Percentiles rank a stretch among this genome's conserved stretches.
These are phyloP conservation scores for Isochrysis galbana DNA, from an alignment of 78 protist genomes.

Conservation along the genomic window DNA sequence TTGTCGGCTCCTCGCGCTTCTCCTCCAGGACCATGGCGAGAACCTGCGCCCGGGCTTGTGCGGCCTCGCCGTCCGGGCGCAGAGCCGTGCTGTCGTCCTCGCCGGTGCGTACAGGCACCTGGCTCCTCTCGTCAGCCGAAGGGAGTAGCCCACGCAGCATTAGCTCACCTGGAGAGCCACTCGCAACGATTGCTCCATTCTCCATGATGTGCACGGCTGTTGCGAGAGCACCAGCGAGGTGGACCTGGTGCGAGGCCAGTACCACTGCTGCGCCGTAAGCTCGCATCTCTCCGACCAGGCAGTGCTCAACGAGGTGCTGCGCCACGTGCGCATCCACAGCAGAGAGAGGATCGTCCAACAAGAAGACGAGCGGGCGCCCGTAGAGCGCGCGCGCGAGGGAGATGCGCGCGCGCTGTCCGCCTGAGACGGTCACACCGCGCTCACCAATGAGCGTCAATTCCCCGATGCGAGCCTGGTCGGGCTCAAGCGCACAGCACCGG, in stretches of 20 bases:
- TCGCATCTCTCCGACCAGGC: neutral
- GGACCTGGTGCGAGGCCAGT: constrained; percentile 2
- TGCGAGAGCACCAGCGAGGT: neutral
- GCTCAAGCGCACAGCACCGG: constrained; percentile 23
- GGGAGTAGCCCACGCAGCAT: neutral
- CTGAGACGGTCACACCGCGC: constrained; percentile 64
- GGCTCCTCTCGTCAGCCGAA: neutral
- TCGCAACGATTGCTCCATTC: neutral
- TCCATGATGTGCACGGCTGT: neutral
- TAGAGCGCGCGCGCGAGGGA: constrained; percentile 78
- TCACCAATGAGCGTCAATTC: neutral
- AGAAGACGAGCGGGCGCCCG: constrained; percentile 43
- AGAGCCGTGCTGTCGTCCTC: too few species aligned
- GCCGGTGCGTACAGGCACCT: too few species aligned
- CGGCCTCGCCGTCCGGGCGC: neutral
- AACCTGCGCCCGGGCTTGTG: neutral
- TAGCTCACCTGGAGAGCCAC: neutral
- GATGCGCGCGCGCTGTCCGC: constrained; percentile 71
- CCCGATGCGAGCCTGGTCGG: constrained; percentile 49
- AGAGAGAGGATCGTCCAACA: constrained; percentile 71
- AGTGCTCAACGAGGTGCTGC: neutral
- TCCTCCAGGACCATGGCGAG: neutral
- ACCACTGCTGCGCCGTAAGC: neutral
- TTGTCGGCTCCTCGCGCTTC: neutral
- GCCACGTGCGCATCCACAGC: constrained; percentile 74